Percentiles rank a stretch among this genome's conserved stretches.
phyloP scores from a whole-genome alignment of 75 land plant species.

The Sequoiadendron giganteum region DNA sequence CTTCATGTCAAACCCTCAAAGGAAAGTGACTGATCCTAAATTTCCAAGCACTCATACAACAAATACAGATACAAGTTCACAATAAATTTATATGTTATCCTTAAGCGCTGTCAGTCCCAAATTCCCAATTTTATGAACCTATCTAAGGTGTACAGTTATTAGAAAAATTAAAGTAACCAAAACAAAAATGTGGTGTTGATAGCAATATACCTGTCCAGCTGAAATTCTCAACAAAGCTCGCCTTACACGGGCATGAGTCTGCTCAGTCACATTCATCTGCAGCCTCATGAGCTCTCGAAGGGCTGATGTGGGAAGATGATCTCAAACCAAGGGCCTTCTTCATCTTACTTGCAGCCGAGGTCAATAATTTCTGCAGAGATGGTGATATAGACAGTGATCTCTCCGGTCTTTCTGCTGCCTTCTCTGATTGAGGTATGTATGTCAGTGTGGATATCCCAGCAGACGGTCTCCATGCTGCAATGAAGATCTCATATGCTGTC shows the following conservation, averaged over 20 bases:
- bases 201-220: conserved; percentile 66
- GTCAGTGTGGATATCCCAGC: conserved; percentile 43
- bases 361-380: conserved; percentile 54
- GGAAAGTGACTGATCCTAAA: neutral
- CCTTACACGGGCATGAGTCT: conserved; percentile 65
- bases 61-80: neutral
- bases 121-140: neutral
- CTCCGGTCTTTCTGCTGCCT: conserved; percentile 4
- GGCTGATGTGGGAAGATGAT: conserved; percentile 20
- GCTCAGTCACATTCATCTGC: conserved; percentile 82
- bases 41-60: neutral
- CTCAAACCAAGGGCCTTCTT: conserved; percentile 87
- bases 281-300: conserved; percentile 67
- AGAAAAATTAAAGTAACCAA: neutral
- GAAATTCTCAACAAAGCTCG: conserved; percentile 72
- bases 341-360: conserved; percentile 76
- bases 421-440: conserved; percentile 27
- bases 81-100: neutral
- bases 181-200: neutral
- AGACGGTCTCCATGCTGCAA: conserved; percentile 61
- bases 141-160: neutral
- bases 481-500: conserved; percentile 83
- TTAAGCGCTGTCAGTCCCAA: neutral
- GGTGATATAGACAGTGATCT: conserved; percentile 2
- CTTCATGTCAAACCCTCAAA: neutral